Percentiles rank a stretch among this genome's conserved stretches.
Evolutionary conservation across 306 rosid genomes (phyloP).

Genomic region (Corylus avellana): DNA sequence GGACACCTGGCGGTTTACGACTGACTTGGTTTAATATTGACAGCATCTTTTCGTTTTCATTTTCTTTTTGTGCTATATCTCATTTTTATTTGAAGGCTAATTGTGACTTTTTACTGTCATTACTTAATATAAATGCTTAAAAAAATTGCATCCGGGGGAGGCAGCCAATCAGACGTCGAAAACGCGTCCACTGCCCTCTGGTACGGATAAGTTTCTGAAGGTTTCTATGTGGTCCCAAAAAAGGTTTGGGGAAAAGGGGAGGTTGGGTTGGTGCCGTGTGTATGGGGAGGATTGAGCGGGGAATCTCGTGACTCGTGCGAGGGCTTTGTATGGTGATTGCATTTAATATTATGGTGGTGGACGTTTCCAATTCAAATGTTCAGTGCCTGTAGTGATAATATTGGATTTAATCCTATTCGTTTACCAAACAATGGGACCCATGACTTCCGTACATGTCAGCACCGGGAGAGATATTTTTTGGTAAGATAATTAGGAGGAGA

Average conservation of each 20-base stretch:
- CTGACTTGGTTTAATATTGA: not conserved
- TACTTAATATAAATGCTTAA: not conserved
- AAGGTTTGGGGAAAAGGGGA: not conserved
- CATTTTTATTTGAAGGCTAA: not conserved
- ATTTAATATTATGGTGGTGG: no score
- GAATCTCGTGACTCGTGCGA: conserved; percentile 2
- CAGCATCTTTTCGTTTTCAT: not conserved
- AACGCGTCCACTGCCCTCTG: not conserved
- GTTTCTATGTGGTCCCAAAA: not conserved
- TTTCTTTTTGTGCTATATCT: no score
- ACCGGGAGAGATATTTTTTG: no score
- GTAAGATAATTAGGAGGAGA: no score
- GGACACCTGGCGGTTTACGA: conserved; percentile 17
- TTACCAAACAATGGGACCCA: no score
- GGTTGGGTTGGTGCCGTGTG: no score
- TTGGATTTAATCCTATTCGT: no score
- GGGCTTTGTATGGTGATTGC: no score
- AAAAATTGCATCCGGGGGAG: not conserved
- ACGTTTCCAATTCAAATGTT: no score
- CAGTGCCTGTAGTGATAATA: no score
- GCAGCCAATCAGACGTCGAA: not conserved
- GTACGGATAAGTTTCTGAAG: not conserved
- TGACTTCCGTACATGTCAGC: no score
- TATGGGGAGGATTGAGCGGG: not conserved
- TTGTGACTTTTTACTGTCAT: not conserved